Base-by-base conservation (phyloP, 768 basidiomycete species). In the Leccinum rimulosum region DNA sequence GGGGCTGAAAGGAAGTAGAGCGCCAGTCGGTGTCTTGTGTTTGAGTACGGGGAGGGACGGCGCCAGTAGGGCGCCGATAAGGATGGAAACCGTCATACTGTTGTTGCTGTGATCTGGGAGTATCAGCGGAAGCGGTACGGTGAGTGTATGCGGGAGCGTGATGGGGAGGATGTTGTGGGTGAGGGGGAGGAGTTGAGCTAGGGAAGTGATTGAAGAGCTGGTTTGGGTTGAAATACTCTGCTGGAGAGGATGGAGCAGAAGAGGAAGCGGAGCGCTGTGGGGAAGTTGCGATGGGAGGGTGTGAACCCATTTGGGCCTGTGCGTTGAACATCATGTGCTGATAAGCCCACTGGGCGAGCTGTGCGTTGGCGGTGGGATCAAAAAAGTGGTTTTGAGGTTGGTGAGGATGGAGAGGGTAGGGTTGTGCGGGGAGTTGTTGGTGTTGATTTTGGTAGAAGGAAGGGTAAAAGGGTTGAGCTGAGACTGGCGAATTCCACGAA, bases 261-360 rank as follows among this genome's bases (percentile, higher is more conserved):
- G 75, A 71, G 52, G 77, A 71, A 47, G 68, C 69, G 35, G 76
- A 75, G 40, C 81, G 79, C 66, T 81, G 81, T 0, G 61, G 38
- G 6, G 60, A 8, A 17, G 68, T 66, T 1, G 64, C 48, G 48
- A 70, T 57, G 28, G 63, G 66, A 31, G 70, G 47, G 58, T 70
- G 74, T 28, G 75, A 72, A 53, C 80, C 79, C 66, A 79, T 73
- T 62, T 71, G 70, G 9, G 70, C 69, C 64, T 83, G 77, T n/a
- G 79, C 75, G 83, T 50, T 86, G 85, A 84, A 88, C 85, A 93
- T 86, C 91, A 93, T 92, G 68, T 93, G 91, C 74, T 92, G 91
- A 75, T 93, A 93, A 38, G 91, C 89, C 91, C 91, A 93, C 72
- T 90, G 89, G 3, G 89, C 87, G 57, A 86, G 84, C 57, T 91